phyloP scores from a whole-genome alignment of 192 early-diverging fungal species.

The Coemansia reversa region DNA sequence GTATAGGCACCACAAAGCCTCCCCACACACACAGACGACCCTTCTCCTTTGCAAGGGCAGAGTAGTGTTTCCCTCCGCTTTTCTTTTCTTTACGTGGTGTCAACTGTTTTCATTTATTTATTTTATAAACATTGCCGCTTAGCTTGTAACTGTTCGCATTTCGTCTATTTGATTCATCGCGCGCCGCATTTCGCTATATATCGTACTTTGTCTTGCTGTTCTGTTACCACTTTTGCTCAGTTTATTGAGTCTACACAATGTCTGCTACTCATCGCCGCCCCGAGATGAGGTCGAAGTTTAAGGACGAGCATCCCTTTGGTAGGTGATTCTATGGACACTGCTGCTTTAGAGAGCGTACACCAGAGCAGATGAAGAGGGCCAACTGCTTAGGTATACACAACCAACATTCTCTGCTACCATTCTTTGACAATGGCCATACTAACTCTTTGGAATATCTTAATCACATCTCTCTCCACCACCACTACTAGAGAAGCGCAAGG shows the following conservation, averaged over 20 bases:
- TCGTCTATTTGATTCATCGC: neutral
- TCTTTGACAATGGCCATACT: conserved; percentile 2
- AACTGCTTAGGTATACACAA: neutral
- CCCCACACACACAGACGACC: neutral
- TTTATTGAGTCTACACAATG: conserved; percentile 3
- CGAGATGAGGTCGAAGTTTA: conserved; percentile 85
- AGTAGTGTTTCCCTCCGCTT: neutral
- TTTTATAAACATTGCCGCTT: neutral
- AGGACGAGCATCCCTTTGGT: conserved; percentile 96
- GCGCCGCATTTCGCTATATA: neutral
- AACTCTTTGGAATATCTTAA: neutral
- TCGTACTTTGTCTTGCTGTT: neutral
- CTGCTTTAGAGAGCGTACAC: neutral
- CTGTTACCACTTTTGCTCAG: neutral
- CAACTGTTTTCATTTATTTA: neutral
- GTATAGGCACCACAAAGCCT: neutral
- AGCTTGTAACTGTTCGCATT: neutral
- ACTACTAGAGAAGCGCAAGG: conserved; percentile 87
- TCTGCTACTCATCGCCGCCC: neutral
- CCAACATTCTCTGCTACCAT: neutral
- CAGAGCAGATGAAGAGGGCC: neutral
- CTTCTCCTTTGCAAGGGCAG: neutral
- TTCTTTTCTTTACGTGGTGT: neutral
- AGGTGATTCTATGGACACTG: conserved; percentile 23
- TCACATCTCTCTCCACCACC: neutral